Conservation (phyloP, 306 rosid genomes). For the Quercus rubra region DNA sequence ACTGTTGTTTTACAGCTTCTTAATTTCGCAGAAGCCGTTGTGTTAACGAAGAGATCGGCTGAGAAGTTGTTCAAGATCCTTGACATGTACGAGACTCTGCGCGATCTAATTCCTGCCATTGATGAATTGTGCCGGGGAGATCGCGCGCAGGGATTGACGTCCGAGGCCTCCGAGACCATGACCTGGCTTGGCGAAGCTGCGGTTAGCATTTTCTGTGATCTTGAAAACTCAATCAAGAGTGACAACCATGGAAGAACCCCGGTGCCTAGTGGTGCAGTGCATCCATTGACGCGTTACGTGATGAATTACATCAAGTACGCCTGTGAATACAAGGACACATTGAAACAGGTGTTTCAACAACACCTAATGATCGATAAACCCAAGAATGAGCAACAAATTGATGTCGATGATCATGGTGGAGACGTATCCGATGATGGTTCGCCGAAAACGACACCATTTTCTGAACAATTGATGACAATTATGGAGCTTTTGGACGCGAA, state of each 20-base stretch:
- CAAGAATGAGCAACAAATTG: not conserved
- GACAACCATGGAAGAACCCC: conserved; percentile 52
- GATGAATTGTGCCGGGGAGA: conserved; percentile 16
- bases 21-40: conserved; percentile 57
- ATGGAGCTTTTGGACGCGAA: conserved; percentile 68
- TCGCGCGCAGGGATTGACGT: conserved; percentile 30
- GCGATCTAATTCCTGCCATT: conserved; percentile 34
- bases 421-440: conserved; percentile 8
- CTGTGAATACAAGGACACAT: conserved; percentile 67
- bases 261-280: conserved; percentile 74
- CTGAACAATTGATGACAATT: conserved; percentile 31
- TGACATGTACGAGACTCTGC: conserved; percentile 71
- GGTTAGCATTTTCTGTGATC: conserved; percentile 50
- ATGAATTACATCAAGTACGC: conserved; percentile 78
- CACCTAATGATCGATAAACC: not conserved
- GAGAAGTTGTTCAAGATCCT: conserved; percentile 76
- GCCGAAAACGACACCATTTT: conserved; percentile 44
- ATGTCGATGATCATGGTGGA: not conserved
- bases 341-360: conserved; percentile 53
- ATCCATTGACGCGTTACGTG: conserved; percentile 76
- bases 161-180: conserved; percentile 35
- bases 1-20: conserved; percentile 43
- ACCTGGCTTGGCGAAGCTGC: conserved; percentile 37
- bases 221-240: conserved; percentile 58
- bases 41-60: conserved; percentile 43